These are phyloP conservation scores for Vigna unguiculata DNA, from an alignment of 306 rosid species.

Conservation along the genomic window DNA sequence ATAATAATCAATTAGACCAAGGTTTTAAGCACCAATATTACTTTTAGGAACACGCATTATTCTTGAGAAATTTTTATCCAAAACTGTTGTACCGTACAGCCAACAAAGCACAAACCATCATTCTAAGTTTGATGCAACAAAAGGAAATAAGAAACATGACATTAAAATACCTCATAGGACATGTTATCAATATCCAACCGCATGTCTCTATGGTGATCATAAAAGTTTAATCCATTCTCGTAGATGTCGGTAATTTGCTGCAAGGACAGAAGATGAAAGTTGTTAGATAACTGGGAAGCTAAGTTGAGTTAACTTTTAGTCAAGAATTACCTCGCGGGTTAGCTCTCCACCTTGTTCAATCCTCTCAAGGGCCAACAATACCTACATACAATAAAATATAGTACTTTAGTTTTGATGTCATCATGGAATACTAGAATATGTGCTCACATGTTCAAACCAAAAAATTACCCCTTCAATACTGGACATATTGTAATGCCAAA, in stretches of 20 bases:
- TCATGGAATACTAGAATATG: conserved; percentile 10
- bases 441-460: conserved; percentile 8
- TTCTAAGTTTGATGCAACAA: conserved; percentile 3
- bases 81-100: neutral
- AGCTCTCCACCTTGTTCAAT: conserved; percentile 81
- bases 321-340: conserved; percentile 68
- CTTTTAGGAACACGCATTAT: neutral
- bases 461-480: conserved; percentile 72
- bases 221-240: conserved; percentile 57
- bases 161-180: conserved; percentile 85
- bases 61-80: conserved; percentile 21
- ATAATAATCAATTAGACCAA: neutral
- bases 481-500: conserved; percentile 56
- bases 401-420: conserved; percentile 11
- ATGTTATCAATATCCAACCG: conserved; percentile 90
- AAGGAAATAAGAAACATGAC: conserved; percentile 31
- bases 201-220: conserved; percentile 91
- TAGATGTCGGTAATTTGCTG: conserved; percentile 78
- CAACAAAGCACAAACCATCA: conserved; percentile 11
- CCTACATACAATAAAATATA: conserved; percentile 54
- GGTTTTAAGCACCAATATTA: conserved; percentile 13
- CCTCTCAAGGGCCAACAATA: conserved; percentile 79
- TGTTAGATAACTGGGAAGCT: conserved; percentile 36
- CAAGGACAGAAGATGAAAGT: conserved; percentile 45
- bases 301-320: conserved; percentile 14